These are phyloP conservation scores for Fusarium sp. DNA, from an alignment of 2,329 filamentous ascomycete species.

Conservation along the genomic window DNA sequence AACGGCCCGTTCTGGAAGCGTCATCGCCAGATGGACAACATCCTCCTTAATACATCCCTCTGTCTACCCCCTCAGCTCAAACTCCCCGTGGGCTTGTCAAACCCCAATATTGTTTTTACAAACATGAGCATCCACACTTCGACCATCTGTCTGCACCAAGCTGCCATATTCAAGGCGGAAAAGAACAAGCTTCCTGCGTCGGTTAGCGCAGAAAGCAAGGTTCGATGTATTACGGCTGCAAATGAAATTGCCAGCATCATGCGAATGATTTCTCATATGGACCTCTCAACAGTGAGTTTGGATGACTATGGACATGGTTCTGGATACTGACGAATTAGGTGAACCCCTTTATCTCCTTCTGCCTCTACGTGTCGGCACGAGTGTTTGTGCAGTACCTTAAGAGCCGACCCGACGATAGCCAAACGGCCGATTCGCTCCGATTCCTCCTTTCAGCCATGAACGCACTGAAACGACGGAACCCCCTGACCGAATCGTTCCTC, in stretches of 20 bases:
- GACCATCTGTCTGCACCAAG: slow-evolving; percentile 96
- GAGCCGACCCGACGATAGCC: slow-evolving; percentile 84
- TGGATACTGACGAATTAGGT: slow-evolving; percentile 64
- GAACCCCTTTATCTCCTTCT: slow-evolving; percentile 95
- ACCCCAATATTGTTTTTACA: slow-evolving; percentile 87
- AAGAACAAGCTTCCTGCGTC: slow-evolving; percentile 79
- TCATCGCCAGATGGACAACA: slow-evolving; percentile 87
- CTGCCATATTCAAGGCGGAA: slow-evolving; percentile 96
- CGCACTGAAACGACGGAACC: slow-evolving; percentile 84
- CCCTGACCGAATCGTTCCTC: slow-evolving; percentile 91
- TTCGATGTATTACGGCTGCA: slow-evolving; percentile 90
- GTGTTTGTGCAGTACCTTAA: slow-evolving; percentile 98
- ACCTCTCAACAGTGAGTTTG: slow-evolving; percentile 76
- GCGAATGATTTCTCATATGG: slow-evolving; percentile 91
- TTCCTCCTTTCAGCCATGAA: slow-evolving; percentile 93
- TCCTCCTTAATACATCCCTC: slow-evolving; percentile 85
- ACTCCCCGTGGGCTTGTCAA: slow-evolving; percentile 75
- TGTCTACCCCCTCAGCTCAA: slow-evolving; percentile 82
- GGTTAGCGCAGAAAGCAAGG: slow-evolving; percentile 87
- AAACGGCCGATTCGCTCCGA: slow-evolving; percentile 79
- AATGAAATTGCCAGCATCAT: slow-evolving; percentile 95
- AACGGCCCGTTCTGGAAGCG: slow-evolving; percentile 97
- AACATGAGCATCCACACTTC: slow-evolving; percentile 99
- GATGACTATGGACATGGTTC: neutral
- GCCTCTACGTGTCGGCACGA: slow-evolving; percentile 91